A percentile compares a stretch with the other conserved stretches of the same genome.
Evolutionary conservation across 1,284 basidiomycete genomes (phyloP).

Genomic region (Macrocybe sp.): DNA sequence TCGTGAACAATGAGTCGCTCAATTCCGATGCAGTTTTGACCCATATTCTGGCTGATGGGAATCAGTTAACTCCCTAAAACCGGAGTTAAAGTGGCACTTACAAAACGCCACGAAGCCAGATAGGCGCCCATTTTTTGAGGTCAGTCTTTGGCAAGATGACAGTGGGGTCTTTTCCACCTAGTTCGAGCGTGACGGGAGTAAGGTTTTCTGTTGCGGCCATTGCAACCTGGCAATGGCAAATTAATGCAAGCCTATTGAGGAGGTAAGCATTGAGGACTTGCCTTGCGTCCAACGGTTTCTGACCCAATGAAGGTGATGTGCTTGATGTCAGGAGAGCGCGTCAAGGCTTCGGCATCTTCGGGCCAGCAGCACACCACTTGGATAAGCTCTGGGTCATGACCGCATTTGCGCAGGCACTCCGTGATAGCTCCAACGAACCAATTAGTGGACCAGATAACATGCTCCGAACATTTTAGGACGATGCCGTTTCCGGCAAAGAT

Average conservation of each 20-base stretch:
- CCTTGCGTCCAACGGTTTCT: slow-evolving; percentile 83
- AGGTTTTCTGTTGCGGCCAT: slow-evolving; percentile 79
- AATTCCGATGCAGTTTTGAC: slow-evolving; percentile 97
- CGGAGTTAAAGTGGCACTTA: slow-evolving; percentile 36
- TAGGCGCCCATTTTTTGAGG: slow-evolving; percentile 61
- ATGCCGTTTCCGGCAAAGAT: slow-evolving; percentile 90
- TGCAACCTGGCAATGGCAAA: slow-evolving; percentile 52
- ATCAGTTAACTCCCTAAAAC: neutral
- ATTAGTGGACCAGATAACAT: slow-evolving; percentile 83
- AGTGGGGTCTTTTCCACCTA: slow-evolving; percentile 84
- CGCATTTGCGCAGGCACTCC: slow-evolving; percentile 71
- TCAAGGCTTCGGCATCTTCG: slow-evolving; percentile 79
- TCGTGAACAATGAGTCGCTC: slow-evolving; percentile 88
- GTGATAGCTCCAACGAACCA: slow-evolving; percentile 81
- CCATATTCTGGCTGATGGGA: slow-evolving; percentile 72
- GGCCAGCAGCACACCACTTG: slow-evolving; percentile 90
- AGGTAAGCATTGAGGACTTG: slow-evolving; percentile 25
- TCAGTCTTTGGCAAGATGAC: slow-evolving; percentile 74
- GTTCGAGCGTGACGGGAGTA: slow-evolving; percentile 86
- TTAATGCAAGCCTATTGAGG: neutral
- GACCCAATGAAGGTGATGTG: slow-evolving; percentile 92
- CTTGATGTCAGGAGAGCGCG: slow-evolving; percentile 74
- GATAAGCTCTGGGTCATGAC: slow-evolving; percentile 77
- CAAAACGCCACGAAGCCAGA: slow-evolving; percentile 87
- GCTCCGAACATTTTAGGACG: slow-evolving; percentile 91